Evolutionary conservation across 768 basidiomycete species (phyloP), one percentile per base, ranked within the genome.

Genomic region (Xerocomellus intermedius): DNA sequence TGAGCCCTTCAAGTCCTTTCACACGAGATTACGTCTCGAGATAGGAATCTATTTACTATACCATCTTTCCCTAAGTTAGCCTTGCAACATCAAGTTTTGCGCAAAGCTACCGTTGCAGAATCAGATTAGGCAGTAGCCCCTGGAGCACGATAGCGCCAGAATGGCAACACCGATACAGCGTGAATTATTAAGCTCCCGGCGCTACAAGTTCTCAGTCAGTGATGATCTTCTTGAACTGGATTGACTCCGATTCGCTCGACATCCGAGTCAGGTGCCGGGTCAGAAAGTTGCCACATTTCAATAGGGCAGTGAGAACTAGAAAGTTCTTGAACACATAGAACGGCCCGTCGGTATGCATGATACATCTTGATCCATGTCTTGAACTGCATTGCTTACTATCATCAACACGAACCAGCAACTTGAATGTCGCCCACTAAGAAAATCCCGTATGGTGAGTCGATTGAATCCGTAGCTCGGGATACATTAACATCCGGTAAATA

Each of bases 391-490:
- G 19, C 28, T 37, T 24, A 30, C 26, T 9, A 50, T 42, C 52
- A 33, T 48, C 45, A 50, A 19, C 44, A 22, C 47, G 5, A 41
- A 21, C 33, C 35, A 38, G 24, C 51, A 26, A 24, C 24, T 24
- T 24, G 24, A 8, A 69, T 69, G 68, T 48, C 68, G 9, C 54
- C 46, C 51, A 28, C 48, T 3, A 71, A 51, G 61, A 71, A 62
- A 30, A 39, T 73, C 47, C 69, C 70, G 4, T 74, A 73, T 42
- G 71, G 73, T 74, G 57, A 63, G 70, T 52, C 17, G 37, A 35
- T 7, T 24, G 28, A 14, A 8, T 33, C 5, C 5, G 28, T 36
- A 14, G 44, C 13, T 47, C 13, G 26, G 24, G 36, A 21, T 10
- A n/a, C 10, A 9, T 52, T 38, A 7, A 56, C 44, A 41, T 47